A percentile compares a stretch with the other conserved stretches of the same genome.
Conservation (phyloP, 2,329 filamentous ascomycete species). For the Phaeoacremonium minimum region DNA sequence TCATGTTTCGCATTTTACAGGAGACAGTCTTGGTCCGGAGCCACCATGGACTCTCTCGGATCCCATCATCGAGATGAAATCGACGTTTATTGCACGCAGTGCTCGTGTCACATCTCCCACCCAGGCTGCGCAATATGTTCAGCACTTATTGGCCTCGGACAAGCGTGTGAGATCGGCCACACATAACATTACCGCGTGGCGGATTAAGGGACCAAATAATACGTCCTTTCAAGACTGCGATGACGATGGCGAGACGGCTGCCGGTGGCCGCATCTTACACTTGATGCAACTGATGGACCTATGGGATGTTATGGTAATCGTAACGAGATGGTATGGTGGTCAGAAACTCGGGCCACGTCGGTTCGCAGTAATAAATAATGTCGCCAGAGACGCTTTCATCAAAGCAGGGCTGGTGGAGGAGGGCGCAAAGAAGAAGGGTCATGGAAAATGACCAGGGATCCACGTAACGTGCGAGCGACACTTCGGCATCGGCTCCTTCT, state of each 20-base stretch:
- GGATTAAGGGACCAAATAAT: constrained; percentile 60
- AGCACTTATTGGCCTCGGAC: constrained; percentile 75
- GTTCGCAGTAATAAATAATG: constrained; percentile 86
- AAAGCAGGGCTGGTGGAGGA: constrained; percentile 67
- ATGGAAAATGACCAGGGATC: constrained; percentile 21
- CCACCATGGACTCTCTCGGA: constrained; percentile 72
- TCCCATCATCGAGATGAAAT: constrained; percentile 75
- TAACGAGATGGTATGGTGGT: constrained; percentile 93
- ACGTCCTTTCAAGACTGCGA: constrained; percentile 82
- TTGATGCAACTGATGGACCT: constrained; percentile 93
- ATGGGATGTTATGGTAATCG: constrained; percentile 89
- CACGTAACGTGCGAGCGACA: no score
- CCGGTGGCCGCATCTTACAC: constrained; percentile 79
- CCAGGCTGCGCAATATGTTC: constrained; percentile 67
- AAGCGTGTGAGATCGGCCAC: constrained; percentile 82
- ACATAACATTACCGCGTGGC: constrained; percentile 95
- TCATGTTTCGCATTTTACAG: background rate
- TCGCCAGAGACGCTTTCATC: constrained; percentile 79
- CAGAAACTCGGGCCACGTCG: constrained; percentile 82
- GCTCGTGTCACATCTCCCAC: constrained; percentile 64
- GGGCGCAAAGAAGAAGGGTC: constrained; percentile 39
- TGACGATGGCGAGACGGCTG: constrained; percentile 93
- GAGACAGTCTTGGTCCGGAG: constrained; percentile 17
- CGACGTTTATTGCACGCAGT: constrained; percentile 78
- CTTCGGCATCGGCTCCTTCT: no score